Evolutionary conservation across 2,329 filamentous ascomycete species (phyloP).

Genomic region (Xylaria sp.): DNA sequence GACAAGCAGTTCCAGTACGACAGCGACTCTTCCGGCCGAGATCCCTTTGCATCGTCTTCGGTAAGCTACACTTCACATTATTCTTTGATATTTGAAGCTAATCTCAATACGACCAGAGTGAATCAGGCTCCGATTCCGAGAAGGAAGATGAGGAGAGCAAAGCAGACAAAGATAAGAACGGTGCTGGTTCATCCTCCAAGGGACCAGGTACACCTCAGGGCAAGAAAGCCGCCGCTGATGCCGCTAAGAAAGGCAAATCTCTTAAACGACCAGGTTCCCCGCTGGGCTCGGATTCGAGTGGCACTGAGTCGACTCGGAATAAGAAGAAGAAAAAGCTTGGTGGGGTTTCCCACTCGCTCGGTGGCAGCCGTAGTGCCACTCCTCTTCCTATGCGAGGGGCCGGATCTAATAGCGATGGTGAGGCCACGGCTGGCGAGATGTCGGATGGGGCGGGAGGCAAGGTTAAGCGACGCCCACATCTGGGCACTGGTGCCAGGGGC

Average conservation of each 20-base stretch:
- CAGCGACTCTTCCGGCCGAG: slow-evolving; percentile 66
- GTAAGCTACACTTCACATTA: slow-evolving; percentile 51
- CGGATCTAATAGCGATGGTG: slow-evolving; percentile 76
- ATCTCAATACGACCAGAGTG: slow-evolving; percentile 43
- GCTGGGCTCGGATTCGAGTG: slow-evolving; percentile 88
- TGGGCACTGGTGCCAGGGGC: slow-evolving; percentile 55
- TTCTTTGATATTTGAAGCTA: slow-evolving; percentile 35
- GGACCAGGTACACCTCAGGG: slow-evolving; percentile 69
- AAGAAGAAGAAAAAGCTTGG: slow-evolving; percentile 68
- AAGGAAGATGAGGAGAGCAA: slow-evolving; percentile 54
- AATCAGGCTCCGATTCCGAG: slow-evolving; percentile 58
- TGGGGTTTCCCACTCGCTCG: slow-evolving; percentile 50
- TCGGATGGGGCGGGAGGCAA: slow-evolving; percentile 64
- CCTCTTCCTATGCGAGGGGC: slow-evolving; percentile 63
- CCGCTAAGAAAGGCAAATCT: slow-evolving; percentile 66
- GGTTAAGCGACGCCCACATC: slow-evolving; percentile 60
- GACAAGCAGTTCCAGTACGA: slow-evolving; percentile 91
- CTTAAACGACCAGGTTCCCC: slow-evolving; percentile 89
- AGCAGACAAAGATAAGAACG: slow-evolving; percentile 56
- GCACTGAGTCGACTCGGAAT: slow-evolving; percentile 86
- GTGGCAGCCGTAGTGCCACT: slow-evolving; percentile 65
- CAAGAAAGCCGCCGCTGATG: slow-evolving; percentile 58
- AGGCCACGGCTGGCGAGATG: slow-evolving; percentile 75
- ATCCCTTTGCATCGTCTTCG: slow-evolving; percentile 64
- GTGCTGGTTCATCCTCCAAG: slow-evolving; percentile 71